Base-by-base conservation (phyloP, 805 yeast species). In the Yarrowia sp. region DNA sequence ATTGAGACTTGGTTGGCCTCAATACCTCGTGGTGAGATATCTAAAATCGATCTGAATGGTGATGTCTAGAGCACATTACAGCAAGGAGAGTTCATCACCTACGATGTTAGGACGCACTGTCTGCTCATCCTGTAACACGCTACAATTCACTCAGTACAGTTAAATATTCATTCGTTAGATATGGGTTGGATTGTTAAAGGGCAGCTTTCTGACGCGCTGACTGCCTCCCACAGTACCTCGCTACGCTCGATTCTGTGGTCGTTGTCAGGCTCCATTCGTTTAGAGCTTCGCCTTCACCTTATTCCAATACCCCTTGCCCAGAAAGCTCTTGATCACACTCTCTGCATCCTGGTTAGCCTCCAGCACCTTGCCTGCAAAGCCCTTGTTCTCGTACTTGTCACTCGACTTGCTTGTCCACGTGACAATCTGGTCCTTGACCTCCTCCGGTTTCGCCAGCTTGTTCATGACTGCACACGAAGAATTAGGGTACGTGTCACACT, bases 371-470 rank as follows among this genome's bases (percentile, higher is more conserved):
- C 67, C 67, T 8, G 45, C 56, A 32, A 48, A 48, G 12, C 67
- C 67, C 36, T n/a, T 8, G 46, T 48, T 46, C 48, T 48, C 26
- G 8, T 49, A 48, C 32, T 38, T 16, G 11, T 63, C 50, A 3
- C 26, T 14, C 2, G 42, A 16, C 52, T 59, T 59, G 43, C 52
- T 59, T 7, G 65, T 43, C 56, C 55, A 63, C 8, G 56, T 63
- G 56, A 63, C 67, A 63, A 63, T 63, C 67, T 63, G 67, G 40
- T 63, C 67, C 26, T 63, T 49, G 16, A 63, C 40, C 7, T 63
- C 67, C 8, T 19, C 22, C 10, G 67, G 67, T 40, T 49, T 63
- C 12, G 40, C 67, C 38, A 63, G 56, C 38, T 40, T 48, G 46
- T 63, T 49, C 55, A 63, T 49, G 7, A 63, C 67, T 0, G 67